Conservation (phyloP, 169 alveolate species). For the Miamiensis avidus region DNA sequence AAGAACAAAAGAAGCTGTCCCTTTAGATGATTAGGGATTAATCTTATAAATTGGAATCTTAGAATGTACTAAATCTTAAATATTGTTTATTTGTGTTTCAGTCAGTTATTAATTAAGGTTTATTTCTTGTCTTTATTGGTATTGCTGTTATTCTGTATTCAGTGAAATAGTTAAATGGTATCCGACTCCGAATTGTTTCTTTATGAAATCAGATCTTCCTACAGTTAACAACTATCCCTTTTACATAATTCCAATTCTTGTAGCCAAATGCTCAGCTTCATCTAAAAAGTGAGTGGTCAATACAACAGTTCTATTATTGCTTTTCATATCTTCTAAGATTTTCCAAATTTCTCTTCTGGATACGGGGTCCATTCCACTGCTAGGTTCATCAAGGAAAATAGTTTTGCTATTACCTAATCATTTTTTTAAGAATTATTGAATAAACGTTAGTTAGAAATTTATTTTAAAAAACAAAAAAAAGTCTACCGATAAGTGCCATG, state of each 20-base stretch:
- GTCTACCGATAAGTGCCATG: conserved; percentile 73
- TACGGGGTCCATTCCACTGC: conserved; percentile 89
- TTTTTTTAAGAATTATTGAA: neutral
- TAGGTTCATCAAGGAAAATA: conserved; percentile 89
- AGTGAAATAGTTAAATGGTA: conserved; percentile 33
- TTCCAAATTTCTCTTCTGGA: conserved; percentile 86
- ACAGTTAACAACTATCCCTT: conserved; percentile 53
- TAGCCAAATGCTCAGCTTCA: conserved; percentile 85
- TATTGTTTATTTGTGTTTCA: neutral
- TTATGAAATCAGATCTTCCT: conserved; percentile 45
- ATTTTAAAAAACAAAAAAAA: no score
- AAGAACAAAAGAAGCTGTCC: neutral
- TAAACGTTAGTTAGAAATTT: no score
- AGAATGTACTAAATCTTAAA: neutral
- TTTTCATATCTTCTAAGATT: conserved; percentile 64
- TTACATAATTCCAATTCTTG: conserved; percentile 63
- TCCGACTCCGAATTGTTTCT: conserved; percentile 57
- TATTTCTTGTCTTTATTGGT: no score
- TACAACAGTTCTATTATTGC: conserved; percentile 59
- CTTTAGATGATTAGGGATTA: conserved; percentile 25
- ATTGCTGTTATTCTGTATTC: no score
- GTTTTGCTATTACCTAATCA: conserved; percentile 73
- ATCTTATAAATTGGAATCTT: neutral
- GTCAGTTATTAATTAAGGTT: neutral
- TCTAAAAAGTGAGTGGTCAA: conserved; percentile 88